These are phyloP conservation scores for Boletus subcaerulescens DNA, from an alignment of 768 basidiomycete genomes.

Conservation along the genomic window DNA sequence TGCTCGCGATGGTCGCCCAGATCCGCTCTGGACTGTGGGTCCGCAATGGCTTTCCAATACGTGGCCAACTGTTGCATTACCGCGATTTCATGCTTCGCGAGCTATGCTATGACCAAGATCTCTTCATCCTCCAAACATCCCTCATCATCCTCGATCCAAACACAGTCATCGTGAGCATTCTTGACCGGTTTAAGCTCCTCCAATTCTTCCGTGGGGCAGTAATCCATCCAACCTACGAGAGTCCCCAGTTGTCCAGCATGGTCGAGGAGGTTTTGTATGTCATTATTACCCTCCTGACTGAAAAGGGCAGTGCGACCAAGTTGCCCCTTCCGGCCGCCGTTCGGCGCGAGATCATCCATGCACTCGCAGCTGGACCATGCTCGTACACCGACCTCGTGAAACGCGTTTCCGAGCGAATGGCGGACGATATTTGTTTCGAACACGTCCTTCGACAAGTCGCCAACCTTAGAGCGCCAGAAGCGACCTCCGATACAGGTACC, in stretches of 20 bases:
- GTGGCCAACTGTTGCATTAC: constrained; percentile 93
- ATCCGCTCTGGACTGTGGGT: constrained; percentile 96
- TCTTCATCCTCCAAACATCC: constrained; percentile 85
- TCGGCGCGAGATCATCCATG: constrained; percentile 85
- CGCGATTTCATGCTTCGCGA: constrained; percentile 95
- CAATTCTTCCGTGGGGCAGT: constrained; percentile 72
- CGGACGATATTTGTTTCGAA: constrained; percentile 82
- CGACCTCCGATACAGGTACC: constrained; percentile 72
- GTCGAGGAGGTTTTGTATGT: constrained; percentile 90
- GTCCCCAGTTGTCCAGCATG: constrained; percentile 73
- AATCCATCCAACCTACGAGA: constrained; percentile 60
- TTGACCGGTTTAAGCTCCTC: constrained; percentile 84
- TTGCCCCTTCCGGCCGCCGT: constrained; percentile 64
- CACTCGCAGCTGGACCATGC: constrained; percentile 82
- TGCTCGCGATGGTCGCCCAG: constrained; percentile 89
- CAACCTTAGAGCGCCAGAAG: constrained; percentile 77
- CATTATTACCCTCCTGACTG: constrained; percentile 82
- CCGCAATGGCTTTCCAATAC: constrained; percentile 93
- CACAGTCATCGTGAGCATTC: constrained; percentile 75
- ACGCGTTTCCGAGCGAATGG: constrained; percentile 83
- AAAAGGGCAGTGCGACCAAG: constrained; percentile 70
- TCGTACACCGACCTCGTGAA: constrained; percentile 90
- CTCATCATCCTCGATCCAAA: constrained; percentile 78
- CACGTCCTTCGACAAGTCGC: constrained; percentile 75
- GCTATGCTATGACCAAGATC: constrained; percentile 93